Base-by-base conservation (phyloP, 306 rosid genomes). In the Castanea crenata region DNA sequence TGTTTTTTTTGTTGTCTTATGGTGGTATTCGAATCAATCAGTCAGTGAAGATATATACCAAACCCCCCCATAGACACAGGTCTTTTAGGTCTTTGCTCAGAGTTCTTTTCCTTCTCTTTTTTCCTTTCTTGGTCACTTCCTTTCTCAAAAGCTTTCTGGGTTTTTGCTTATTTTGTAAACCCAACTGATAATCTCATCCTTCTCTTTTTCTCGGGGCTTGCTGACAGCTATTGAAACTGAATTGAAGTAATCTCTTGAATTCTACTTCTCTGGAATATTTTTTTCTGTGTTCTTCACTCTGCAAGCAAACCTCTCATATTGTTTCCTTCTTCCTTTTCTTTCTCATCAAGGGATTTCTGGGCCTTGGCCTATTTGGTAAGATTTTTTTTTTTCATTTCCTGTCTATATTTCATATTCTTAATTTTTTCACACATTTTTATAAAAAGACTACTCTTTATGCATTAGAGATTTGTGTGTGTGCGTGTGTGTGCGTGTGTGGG, bases 281-380 rank as follows among this genome's bases (percentile, higher is more conserved):
- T 51, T 51, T 4, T 18, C 46, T 3, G 10, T 71, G 12, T 14
- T 16, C 57, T 71, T 16, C 20, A 71, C 5, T 71, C 31, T 46
- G 35, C 20, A 41, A 34, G 14, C 58, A 49, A 71, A 21, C 57
- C 35, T 46, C 57, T 13, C 21, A 71, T 21, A 46, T 14, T 23
- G 32, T n/a, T 41, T 38, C 10, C 82, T 52, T 76, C 74, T 57
- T 52, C 69, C 34, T 31, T 14, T 57, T 38, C 19, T 71, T 63
- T 25, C 73, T 71, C 76, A 21, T 55, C 75, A 32, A n/a, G 57
- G 49, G 65, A 51, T 55, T 78, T 81, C 80, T 73, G 68, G 21
- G 74, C 13, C 76, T 76, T 76, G 76, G 2, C 79, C 23, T 27
- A 31, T 74, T 85, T 54, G 75, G 75, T 76, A 46, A 34, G 74